These are phyloP conservation scores for Fomitiporia mediterranea DNA, from an alignment of 1,284 basidiomycete genomes.

Conservation along the genomic window DNA sequence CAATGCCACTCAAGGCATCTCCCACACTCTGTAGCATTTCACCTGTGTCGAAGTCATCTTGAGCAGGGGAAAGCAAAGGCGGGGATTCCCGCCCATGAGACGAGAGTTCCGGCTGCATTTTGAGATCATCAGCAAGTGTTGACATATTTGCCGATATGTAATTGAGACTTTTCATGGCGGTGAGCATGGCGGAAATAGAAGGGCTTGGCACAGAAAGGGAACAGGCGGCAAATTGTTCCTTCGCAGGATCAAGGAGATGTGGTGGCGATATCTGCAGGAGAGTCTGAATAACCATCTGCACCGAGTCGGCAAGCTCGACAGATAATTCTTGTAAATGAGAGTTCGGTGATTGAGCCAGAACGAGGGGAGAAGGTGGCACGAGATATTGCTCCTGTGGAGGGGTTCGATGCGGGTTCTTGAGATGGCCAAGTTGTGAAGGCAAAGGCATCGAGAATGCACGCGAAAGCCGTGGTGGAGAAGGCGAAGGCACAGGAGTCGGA, in stretches of 20 bases:
- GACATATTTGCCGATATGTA: conserved; percentile 82
- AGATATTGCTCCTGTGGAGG: conserved; percentile 21
- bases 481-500: conserved; percentile 3
- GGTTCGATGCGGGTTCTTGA: conserved; percentile 57
- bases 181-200: conserved; percentile 82
- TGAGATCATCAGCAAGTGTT: conserved; percentile 34
- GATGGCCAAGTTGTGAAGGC: conserved; percentile 60
- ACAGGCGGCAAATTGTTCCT: conserved; percentile 87
- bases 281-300: conserved; percentile 85
- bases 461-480: conserved; percentile 48
- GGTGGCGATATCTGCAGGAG: conserved; percentile 83
- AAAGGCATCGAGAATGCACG: conserved; percentile 70
- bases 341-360: conserved; percentile 28
- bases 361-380: conserved; percentile 19
- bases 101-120: not conserved
- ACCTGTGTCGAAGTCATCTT: conserved; percentile 59
- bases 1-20: conserved; percentile 79
- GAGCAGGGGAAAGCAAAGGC: conserved; percentile 8
- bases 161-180: conserved; percentile 86
- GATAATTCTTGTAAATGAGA: conserved; percentile 59
- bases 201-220: conserved; percentile 80
- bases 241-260: conserved; percentile 86
- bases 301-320: conserved; percentile 80
- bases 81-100: not conserved
- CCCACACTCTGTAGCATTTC: conserved; percentile 73